phyloP scores from a whole-genome alignment of 495 filamentous ascomycete genomes.

The Aspergillus nanangensis region DNA sequence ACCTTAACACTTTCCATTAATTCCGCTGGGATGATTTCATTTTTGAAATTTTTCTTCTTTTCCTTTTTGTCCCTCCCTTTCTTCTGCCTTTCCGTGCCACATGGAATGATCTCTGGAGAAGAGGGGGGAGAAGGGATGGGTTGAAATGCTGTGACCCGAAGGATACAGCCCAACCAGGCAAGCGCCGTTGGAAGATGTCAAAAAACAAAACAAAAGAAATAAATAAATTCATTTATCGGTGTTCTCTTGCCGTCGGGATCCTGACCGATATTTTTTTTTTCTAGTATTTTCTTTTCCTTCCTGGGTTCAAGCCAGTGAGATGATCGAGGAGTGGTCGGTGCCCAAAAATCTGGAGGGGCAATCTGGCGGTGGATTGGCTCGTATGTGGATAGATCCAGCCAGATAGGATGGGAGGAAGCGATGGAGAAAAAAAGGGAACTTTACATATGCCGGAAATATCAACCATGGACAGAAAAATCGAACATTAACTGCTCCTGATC shows the following conservation, averaged over 20 bases:
- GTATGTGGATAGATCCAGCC: neutral
- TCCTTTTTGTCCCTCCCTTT: constrained; percentile 7
- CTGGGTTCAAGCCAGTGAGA: neutral
- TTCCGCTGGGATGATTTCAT: too few relatives aligned
- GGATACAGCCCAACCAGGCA: neutral
- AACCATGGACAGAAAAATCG: too few relatives aligned
- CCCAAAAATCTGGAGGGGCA: constrained; percentile 12
- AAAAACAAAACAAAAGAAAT: too few relatives aligned
- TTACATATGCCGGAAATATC: neutral
- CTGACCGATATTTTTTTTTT: constrained; percentile 1
- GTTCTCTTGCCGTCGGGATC: neutral
- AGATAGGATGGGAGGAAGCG: neutral
- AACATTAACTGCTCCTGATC: neutral
- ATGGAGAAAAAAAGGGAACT: neutral
- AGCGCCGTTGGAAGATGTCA: constrained; percentile 1
- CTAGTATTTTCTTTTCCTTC: too few relatives aligned
- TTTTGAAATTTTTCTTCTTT: too few relatives aligned
- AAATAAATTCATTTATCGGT: too few relatives aligned
- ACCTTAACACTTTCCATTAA: too few relatives aligned
- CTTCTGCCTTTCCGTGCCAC: constrained; percentile 7
- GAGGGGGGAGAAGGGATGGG: neutral
- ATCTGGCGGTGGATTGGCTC: constrained; percentile 1
- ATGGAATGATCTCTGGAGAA: constrained; percentile 1
- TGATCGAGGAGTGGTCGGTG: constrained; percentile 13
- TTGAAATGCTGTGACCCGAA: constrained; percentile 3